A percentile compares a stretch with the other conserved stretches of the same genome.
phyloP scores from a whole-genome alignment of 2,329 filamentous ascomycete species.

The Anthostomella pinea region DNA sequence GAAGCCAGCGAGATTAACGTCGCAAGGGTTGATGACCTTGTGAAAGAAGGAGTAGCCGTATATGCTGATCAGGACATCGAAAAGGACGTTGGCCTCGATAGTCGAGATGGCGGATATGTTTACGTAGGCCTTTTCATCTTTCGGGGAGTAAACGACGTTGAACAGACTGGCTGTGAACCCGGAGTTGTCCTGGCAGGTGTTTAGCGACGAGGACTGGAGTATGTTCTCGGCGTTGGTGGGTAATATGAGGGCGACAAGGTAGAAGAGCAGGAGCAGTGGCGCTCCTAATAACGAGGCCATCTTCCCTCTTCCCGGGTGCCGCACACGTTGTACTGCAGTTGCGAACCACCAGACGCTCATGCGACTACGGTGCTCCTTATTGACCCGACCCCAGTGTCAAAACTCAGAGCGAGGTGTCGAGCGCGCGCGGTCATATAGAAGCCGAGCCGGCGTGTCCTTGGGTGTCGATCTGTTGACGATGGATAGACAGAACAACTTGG shows the following conservation, averaged over 20 bases:
- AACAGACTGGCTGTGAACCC: conserved; percentile 78
- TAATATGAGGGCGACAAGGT: conserved; percentile 22
- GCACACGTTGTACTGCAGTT: too few relatives aligned
- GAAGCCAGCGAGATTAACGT: conserved; percentile 60
- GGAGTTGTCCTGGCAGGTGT: conserved; percentile 72
- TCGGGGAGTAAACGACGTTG: conserved; percentile 68
- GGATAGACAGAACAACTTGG: too few relatives aligned
- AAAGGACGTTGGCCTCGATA: conserved; percentile 70
- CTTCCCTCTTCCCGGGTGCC: too few relatives aligned
- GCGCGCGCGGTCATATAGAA: too few relatives aligned
- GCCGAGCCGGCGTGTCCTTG: too few relatives aligned
- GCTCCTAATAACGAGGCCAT: too few relatives aligned
- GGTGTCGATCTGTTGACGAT: too few relatives aligned
- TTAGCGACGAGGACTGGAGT: conserved; percentile 57
- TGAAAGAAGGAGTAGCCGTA: conserved; percentile 69
- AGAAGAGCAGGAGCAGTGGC: conserved; percentile 12
- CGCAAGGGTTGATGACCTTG: conserved; percentile 67
- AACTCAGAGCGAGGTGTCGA: too few relatives aligned
- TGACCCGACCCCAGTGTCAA: too few relatives aligned
- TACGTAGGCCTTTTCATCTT: conserved; percentile 62
- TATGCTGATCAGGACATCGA: conserved; percentile 66
- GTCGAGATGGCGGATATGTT: conserved; percentile 71
- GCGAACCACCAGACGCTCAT: too few relatives aligned
- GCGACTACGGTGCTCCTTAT: too few relatives aligned
- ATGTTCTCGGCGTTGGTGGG: conserved; percentile 22